Conservation (phyloP, 2,329 filamentous ascomycete genomes). For the Aureobasidium sp. region DNA sequence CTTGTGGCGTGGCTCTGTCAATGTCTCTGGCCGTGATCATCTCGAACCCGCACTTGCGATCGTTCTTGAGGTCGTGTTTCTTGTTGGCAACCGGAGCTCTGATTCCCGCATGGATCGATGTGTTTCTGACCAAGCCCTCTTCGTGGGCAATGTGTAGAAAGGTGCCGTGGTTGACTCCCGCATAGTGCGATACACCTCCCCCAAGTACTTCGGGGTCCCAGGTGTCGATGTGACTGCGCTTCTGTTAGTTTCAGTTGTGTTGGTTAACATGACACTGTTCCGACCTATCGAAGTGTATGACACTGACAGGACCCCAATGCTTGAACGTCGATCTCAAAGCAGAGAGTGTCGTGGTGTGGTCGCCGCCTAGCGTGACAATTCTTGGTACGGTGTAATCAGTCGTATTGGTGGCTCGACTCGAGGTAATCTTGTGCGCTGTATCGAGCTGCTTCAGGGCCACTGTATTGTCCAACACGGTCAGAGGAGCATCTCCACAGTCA, state of each 20-base stretch:
- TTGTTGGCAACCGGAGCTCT: conserved; percentile 46
- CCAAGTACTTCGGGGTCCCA: conserved; percentile 51
- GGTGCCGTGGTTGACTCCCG: conserved; percentile 55
- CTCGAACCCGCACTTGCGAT: conserved; percentile 52
- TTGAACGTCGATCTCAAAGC: conserved; percentile 44
- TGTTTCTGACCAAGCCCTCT: conserved; percentile 52
- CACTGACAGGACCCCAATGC: conserved; percentile 49
- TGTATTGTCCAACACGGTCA: conserved; percentile 45
- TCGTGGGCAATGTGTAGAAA: conserved; percentile 58
- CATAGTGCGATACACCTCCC: conserved; percentile 54
- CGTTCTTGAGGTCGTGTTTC: conserved; percentile 49
- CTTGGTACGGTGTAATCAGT: conserved; percentile 41
- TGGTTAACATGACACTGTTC: neutral
- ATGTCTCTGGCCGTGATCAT: conserved; percentile 51
- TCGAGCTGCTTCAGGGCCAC: conserved; percentile 48
- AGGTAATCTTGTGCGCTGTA: conserved; percentile 44
- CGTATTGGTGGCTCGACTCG: conserved; percentile 36
- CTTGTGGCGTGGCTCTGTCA: conserved; percentile 42
- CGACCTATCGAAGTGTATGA: conserved; percentile 48
- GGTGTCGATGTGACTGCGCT: conserved; percentile 44
- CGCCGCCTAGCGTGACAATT: conserved; percentile 49
- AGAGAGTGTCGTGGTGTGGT: conserved; percentile 50
- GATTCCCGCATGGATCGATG: conserved; percentile 56
- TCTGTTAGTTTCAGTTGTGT: neutral
- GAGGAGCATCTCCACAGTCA: conserved; percentile 49